These are phyloP conservation scores for Ophiostoma piceae DNA, from an alignment of 2,329 filamentous ascomycete species.

Conservation along the genomic window DNA sequence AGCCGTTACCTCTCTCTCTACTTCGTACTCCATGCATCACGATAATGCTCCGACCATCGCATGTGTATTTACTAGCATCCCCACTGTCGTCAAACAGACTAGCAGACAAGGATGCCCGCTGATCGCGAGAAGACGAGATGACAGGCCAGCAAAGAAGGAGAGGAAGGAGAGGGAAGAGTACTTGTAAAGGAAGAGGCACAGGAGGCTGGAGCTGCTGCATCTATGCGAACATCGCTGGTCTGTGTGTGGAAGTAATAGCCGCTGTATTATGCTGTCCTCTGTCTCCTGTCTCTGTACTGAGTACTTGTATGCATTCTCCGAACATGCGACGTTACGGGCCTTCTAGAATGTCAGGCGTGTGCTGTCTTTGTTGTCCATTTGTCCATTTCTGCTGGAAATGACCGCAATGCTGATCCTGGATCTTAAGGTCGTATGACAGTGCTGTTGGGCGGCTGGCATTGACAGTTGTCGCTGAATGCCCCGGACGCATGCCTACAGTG, in stretches of 20 bases:
- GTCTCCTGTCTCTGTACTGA: not conserved
- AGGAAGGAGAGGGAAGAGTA: not conserved
- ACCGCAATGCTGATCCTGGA: not conserved
- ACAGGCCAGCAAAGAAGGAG: not conserved
- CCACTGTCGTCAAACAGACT: constrained; percentile 12
- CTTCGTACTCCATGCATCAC: not conserved
- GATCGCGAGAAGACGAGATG: not conserved
- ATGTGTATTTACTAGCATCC: not conserved
- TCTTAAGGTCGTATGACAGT: not conserved
- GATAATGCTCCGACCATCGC: not conserved
- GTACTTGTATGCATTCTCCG: not conserved
- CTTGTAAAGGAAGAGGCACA: not conserved
- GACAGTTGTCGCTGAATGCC: not conserved
- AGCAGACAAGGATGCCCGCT: not conserved
- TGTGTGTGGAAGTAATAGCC: not conserved
- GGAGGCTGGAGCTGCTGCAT: not conserved
- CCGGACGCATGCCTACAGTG: not conserved
- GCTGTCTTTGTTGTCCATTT: not conserved
- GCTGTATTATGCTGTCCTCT: not conserved
- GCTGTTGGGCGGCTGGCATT: not conserved
- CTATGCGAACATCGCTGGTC: not conserved
- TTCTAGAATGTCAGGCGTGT: not conserved
- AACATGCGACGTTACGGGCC: not conserved
- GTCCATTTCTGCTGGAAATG: not conserved
- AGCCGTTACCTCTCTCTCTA: not conserved